Evolutionary conservation across 176 grass and related monocot species (phyloP).

Genomic region (Tillandsia fasciculata): DNA sequence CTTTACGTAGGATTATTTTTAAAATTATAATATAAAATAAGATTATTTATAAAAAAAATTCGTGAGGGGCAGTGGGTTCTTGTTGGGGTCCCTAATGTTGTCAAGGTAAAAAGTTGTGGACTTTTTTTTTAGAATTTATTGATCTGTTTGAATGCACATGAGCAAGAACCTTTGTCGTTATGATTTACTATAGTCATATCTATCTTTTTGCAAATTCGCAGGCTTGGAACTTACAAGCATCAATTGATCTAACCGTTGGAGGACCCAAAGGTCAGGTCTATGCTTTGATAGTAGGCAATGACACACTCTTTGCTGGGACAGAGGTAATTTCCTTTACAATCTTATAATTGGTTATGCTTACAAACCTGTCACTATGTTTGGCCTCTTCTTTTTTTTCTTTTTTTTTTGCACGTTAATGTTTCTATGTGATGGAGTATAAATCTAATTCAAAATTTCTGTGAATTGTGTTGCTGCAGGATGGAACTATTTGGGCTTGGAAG

Average conservation of each 20-base stretch:
- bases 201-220: neutral
- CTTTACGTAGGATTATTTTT: too few relatives aligned
- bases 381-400: neutral
- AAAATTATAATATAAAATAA: too few relatives aligned
- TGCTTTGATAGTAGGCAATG: conserved; percentile 10
- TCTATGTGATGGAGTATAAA: neutral
- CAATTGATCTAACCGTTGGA: conserved; percentile 7
- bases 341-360: neutral
- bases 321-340: neutral
- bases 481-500: conserved; percentile 13
- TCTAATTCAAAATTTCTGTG: neutral
- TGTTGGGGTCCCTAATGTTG: conserved; percentile 10
- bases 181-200: neutral
- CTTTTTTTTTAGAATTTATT: neutral
- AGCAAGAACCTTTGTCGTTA: neutral
- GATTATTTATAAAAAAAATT: too few relatives aligned
- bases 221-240: conserved; percentile 14
- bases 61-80: conserved; percentile 1
- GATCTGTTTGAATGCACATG: neutral
- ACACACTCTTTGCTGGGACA: conserved; percentile 17
- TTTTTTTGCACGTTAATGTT: neutral
- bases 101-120: conserved; percentile 8
- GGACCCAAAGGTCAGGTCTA: conserved; percentile 16
- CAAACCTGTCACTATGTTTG: neutral
- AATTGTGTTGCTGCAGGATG: conserved; percentile 5